Conservation (phyloP, 176 grass and related monocot species). For the Aegilops umbellulata region DNA sequence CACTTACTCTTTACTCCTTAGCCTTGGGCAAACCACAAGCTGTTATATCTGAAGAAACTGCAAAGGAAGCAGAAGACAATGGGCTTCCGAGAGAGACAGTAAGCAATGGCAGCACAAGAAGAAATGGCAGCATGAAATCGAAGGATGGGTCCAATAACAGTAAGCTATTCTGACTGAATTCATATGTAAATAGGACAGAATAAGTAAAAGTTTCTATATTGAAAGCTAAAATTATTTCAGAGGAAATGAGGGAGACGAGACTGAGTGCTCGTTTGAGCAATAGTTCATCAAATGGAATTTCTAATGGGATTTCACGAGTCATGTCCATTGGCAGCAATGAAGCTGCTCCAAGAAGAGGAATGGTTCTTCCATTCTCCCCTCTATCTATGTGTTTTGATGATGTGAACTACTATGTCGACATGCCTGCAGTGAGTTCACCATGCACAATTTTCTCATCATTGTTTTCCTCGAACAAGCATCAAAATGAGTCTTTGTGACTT, state of each 20-base stretch:
- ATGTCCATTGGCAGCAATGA: conserved; percentile 44
- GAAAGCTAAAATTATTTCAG: conserved; percentile 47
- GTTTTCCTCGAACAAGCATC: not conserved
- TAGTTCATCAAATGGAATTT: conserved; percentile 53
- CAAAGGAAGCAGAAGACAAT: conserved; percentile 61
- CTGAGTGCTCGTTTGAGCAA: conserved; percentile 41
- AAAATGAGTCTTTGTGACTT: not conserved
- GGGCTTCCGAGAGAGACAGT: conserved; percentile 22
- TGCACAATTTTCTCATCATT: conserved; percentile 8
- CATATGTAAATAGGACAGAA: conserved; percentile 1
- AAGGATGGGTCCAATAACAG: conserved; percentile 49
- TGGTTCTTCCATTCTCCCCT: conserved; percentile 66
- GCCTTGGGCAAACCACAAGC: conserved; percentile 93
- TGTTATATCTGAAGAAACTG: conserved; percentile 97
- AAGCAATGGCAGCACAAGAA: conserved; percentile 42
- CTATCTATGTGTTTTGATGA: conserved; percentile 94
- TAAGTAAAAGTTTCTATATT: conserved; percentile 19
- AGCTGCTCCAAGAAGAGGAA: conserved; percentile 48
- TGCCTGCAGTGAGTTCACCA: conserved; percentile 76
- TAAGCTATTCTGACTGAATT: conserved; percentile 29
- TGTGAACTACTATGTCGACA: conserved; percentile 93
- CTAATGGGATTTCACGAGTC: conserved; percentile 51
- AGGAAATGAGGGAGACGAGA: conserved; percentile 65
- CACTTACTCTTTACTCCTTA: conserved; percentile 27
- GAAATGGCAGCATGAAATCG: conserved; percentile 28